Conservation (phyloP, 2,329 filamentous ascomycete species). For the Arthroderma sp. region DNA sequence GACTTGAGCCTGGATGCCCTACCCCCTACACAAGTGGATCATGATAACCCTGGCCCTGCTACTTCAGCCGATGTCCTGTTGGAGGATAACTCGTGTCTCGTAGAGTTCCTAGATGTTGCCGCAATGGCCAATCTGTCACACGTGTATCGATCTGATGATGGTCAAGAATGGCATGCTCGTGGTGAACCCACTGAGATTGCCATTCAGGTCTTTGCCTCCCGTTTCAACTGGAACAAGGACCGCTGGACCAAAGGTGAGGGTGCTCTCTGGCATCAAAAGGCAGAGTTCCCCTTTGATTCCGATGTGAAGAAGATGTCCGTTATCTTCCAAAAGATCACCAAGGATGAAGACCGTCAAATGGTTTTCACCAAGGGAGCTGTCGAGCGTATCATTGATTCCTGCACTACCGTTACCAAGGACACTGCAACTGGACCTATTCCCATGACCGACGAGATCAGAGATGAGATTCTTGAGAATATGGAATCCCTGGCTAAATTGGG, state of each 20-base stretch:
- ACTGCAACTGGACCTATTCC: constrained; percentile 28
- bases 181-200: constrained; percentile 62
- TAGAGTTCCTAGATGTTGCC: constrained; percentile 48
- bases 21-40: constrained; percentile 19
- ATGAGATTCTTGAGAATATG: constrained; percentile 53
- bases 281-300: constrained; percentile 63
- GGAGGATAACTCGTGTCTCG: constrained; percentile 36
- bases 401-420: constrained; percentile 38
- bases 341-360: constrained; percentile 17
- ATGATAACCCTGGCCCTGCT: constrained; percentile 14
- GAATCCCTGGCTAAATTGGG: constrained; percentile 53
- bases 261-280: constrained; percentile 44
- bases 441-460: constrained; percentile 41
- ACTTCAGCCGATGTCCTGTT: constrained; percentile 23
- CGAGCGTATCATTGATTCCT: constrained; percentile 53
- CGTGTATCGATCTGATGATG: constrained; percentile 41
- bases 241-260: constrained; percentile 38
- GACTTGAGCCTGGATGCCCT: constrained; percentile 30
- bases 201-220: constrained; percentile 59
- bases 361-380: constrained; percentile 36
- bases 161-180: constrained; percentile 44
- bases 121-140: constrained; percentile 54
- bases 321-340: constrained; percentile 37
- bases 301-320: constrained; percentile 67
- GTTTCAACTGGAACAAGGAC: constrained; percentile 51